Base-by-base conservation (phyloP, 2,329 filamentous ascomycete species). In the Tolypocladium nubicola region DNA sequence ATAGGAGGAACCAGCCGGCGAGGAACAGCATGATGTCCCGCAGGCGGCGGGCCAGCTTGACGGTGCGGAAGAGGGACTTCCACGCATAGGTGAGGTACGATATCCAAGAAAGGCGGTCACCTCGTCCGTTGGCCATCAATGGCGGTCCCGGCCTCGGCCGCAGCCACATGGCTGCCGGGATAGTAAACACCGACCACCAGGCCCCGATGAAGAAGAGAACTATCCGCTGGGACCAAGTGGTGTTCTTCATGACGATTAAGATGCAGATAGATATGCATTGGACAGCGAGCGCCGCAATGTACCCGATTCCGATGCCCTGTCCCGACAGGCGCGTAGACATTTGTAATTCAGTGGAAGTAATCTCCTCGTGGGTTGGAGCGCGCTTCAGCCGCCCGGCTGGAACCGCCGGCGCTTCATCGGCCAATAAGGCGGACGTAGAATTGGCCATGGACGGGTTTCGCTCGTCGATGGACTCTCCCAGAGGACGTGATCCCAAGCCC, bases 101-200 rank as follows among this genome's bases (percentile, higher is more conserved):
- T 26, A 87, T 59, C 77, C 86, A 89, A 2, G 71, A 62, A 50
- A 68, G 58, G 19, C 66, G 61, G 4, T 76, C 75, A 43, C 64
- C 70, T 35, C 70, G 64, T n/a, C 67, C 72, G 14, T 70, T 65
- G 30, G 72, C 68, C 2, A 79, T 78, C 10, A 96, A 73, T 0
- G 92, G 91, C 35, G 94, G 94, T 0, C 94, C 94, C 1, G 94
- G 94, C 55, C 94, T 84, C 4, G 92, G 85, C 45, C 93, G 85
- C 37, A 99, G 79, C 88, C 91, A 97, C 64, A 95, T 72, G 2
- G 89, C 90, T 0, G 90, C 86, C 0, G 94, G 94, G 57, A 97
- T 84, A 4, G 90, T 95, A 70, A 99, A 97, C 39, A 88, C 59
- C 50, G 92, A 84, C 94, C 94, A 99, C 94, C 94, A 99, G 35